Base-by-base conservation (phyloP, 2,329 filamentous ascomycete genomes). In the Neopestalotiopsis sp. region DNA sequence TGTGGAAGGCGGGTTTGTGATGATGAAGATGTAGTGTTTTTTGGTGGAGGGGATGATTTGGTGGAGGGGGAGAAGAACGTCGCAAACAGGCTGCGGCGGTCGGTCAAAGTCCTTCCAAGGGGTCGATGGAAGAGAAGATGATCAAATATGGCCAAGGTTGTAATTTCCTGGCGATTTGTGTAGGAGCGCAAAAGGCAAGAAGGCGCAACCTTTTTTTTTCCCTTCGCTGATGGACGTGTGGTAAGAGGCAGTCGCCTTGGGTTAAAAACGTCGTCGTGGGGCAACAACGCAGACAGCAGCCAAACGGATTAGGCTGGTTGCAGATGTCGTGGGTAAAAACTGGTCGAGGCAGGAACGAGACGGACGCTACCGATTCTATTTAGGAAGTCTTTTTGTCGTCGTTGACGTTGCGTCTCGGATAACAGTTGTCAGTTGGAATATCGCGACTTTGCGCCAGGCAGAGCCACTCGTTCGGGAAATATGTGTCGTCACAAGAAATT, bases 361-460 rank as follows among this genome's bases (percentile, higher is more conserved):
- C 13, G 24, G 10, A 12, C 12, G 24, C 32, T 38, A 45, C 20
- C 30, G 38, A 49, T 49, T 42, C 10, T n/a, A 17, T 30, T 12
- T 58, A 28, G 45, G n/a, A 14, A 52, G 10, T 38, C 34, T 6
- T 38, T 10, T 56, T 17, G 40, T 66, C 17, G 30, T 30, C 32
- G 28, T 45, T 57, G 5, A 38, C n/a, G 17, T 65, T 30, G 38
- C 32, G 38, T 66, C 30, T 56, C 28, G 20, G 38, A 14, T 58
- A 65, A 28, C 65, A 24, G 67, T 61, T 28, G 34, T 38, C 34
- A 7, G 30, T 57, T 13, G 45, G 32, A 34, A 63, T 38, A 63
- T 66, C 52, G 56, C 42, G 69, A 71, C 71, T 72, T 72, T 73
- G 73, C 73, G 63, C 73, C 73, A 75, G 73, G 72, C 72, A 75